phyloP scores from a whole-genome alignment of 495 filamentous ascomycete genomes.

The Evernia prunastri region DNA sequence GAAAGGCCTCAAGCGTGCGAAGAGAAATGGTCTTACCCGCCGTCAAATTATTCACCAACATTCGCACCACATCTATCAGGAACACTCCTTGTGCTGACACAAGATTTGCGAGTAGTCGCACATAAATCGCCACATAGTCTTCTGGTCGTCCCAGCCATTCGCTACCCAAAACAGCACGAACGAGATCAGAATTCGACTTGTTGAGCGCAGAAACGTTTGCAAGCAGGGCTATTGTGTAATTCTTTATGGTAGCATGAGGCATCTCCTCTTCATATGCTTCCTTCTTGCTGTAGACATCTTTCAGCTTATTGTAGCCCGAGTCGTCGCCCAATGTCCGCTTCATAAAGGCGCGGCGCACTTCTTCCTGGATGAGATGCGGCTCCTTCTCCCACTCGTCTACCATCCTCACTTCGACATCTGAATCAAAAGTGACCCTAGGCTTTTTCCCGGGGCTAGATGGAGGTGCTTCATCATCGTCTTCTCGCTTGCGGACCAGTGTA shows the following conservation, averaged over 20 bases:
- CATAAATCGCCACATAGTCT: constrained; percentile 69
- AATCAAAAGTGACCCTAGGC: constrained; percentile 69
- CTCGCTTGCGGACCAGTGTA: constrained; percentile 26
- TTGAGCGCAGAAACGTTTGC: constrained; percentile 63
- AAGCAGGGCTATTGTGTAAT: constrained; percentile 74
- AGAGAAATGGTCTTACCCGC: constrained; percentile 36
- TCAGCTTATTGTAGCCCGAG: constrained; percentile 65
- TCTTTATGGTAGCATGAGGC: constrained; percentile 52
- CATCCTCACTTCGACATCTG: constrained; percentile 56
- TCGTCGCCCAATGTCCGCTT: constrained; percentile 59
- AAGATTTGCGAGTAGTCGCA: constrained; percentile 72
- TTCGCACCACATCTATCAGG: constrained; percentile 57
- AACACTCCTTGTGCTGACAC: constrained; percentile 70
- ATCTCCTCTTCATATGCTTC: constrained; percentile 41
- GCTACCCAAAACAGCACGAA: constrained; percentile 64
- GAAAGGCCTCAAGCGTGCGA: not conserved
- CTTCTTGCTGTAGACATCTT: constrained; percentile 55
- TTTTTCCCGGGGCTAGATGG: constrained; percentile 47
- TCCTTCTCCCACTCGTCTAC: constrained; percentile 56
- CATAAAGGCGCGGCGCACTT: constrained; percentile 68
- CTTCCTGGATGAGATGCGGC: constrained; percentile 54
- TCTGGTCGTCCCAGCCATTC: constrained; percentile 83
- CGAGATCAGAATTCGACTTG: constrained; percentile 65
- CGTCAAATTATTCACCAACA: constrained; percentile 71
- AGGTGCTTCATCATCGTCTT: constrained; percentile 36